phyloP scores from a whole-genome alignment of 305 asterid genomes.

The Ilex paraguariensis region DNA sequence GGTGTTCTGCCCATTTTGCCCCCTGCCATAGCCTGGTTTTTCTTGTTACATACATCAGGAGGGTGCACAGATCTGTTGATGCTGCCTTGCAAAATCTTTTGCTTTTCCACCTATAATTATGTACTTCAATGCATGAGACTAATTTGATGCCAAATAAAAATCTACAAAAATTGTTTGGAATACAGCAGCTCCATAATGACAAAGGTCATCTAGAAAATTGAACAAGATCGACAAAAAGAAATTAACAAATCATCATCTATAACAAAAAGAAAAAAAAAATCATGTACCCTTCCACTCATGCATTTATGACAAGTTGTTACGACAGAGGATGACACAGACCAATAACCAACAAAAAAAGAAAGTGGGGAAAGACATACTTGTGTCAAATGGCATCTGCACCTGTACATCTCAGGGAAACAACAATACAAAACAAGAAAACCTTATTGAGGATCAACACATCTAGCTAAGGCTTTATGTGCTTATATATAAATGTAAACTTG shows the following conservation, averaged over 20 bases:
- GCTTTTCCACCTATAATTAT: conserved; percentile 72
- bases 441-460: too few relatives aligned
- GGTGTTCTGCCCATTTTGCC: conserved; percentile 28
- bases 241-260: too few relatives aligned
- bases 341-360: too few relatives aligned
- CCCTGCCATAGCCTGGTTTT: conserved; percentile 29
- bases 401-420: too few relatives aligned
- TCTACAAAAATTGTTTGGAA: neutral
- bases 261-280: too few relatives aligned
- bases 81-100: conserved; percentile 72
- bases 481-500: neutral
- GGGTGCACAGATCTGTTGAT: conserved; percentile 27
- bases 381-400: too few relatives aligned
- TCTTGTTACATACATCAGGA: conserved; percentile 28
- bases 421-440: too few relatives aligned
- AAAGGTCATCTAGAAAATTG: neutral
- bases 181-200: neutral
- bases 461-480: neutral
- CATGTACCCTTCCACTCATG: too few relatives aligned
- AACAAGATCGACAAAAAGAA: too few relatives aligned
- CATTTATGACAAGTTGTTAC: too few relatives aligned
- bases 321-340: too few relatives aligned
- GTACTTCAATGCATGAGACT: neutral
- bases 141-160: neutral
- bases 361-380: too few relatives aligned